Conservation (phyloP, 169 alveolate genomes). For the Plasmodium vivax region DNA sequence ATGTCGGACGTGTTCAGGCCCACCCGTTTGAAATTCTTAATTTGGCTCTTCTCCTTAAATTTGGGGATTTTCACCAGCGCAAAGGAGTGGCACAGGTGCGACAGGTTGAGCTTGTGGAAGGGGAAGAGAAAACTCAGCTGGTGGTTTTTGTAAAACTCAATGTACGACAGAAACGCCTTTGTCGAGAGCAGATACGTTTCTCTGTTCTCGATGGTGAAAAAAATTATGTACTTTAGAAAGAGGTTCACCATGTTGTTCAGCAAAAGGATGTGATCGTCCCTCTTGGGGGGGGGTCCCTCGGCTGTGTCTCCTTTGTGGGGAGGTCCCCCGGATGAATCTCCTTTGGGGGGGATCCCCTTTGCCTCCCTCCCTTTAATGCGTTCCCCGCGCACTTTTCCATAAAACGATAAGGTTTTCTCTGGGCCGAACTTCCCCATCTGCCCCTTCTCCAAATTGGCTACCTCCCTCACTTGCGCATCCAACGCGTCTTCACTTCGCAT, state of each 20-base stretch:
- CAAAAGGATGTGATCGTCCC: constrained; percentile 1
- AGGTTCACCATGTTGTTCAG: constrained; percentile 31
- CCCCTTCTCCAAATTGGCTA: not conserved
- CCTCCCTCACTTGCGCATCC: constrained; percentile 10
- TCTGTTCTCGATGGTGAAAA: constrained; percentile 52
- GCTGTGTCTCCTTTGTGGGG: not conserved
- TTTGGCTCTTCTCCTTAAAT: constrained; percentile 29
- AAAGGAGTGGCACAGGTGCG: constrained; percentile 46
- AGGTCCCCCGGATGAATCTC: not conserved
- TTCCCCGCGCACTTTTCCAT: not conserved
- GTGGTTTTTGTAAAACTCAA: constrained; percentile 59
- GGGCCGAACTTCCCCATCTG: not conserved
- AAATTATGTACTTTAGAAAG: constrained; percentile 23
- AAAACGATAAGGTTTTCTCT: not conserved
- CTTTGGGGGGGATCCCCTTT: not conserved
- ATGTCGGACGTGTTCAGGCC: constrained; percentile 25
- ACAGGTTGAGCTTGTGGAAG: constrained; percentile 32
- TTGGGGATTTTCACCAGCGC: constrained; percentile 40
- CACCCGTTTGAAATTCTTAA: constrained; percentile 37
- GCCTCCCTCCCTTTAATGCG: not conserved
- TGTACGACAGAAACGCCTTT: constrained; percentile 50
- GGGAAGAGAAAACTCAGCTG: constrained; percentile 54
- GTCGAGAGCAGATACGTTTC: constrained; percentile 48
- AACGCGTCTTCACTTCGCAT: not conserved
- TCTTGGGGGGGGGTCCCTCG: not conserved